A percentile compares a stretch with the other conserved stretches of the same genome.
Conservation (phyloP, 805 yeast species). For the Saturnispora zaruensis region DNA sequence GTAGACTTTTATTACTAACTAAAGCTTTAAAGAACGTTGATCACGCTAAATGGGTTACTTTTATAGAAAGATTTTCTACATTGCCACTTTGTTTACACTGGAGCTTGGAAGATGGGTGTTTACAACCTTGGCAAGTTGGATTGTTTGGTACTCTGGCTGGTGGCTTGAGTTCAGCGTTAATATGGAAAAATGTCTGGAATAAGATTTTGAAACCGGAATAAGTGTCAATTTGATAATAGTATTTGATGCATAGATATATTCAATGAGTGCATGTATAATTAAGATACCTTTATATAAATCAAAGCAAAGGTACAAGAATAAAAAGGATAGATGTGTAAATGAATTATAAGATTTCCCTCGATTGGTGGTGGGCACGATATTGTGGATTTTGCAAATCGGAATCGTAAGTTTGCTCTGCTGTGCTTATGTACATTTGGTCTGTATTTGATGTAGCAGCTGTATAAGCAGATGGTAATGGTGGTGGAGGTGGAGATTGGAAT, state of each 20-base stretch:
- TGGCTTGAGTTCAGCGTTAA: conserved; percentile 17
- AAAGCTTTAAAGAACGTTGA: conserved; percentile 7
- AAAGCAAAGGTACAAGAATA: background rate
- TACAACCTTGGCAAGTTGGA: conserved; percentile 27
- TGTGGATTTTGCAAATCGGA: background rate
- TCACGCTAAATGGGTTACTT: conserved; percentile 11
- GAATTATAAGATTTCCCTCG: conserved; percentile 3
- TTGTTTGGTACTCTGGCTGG: conserved; percentile 27
- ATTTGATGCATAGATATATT: too few relatives aligned
- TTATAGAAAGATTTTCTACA: conserved; percentile 27
- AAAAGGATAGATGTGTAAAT: background rate
- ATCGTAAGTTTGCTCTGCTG: background rate
- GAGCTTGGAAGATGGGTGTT: conserved; percentile 29
- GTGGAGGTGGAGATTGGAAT: background rate
- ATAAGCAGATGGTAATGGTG: background rate
- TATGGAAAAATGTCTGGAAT: conserved; percentile 17
- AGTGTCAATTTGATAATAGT: background rate
- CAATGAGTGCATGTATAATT: background rate
- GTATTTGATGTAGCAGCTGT: background rate
- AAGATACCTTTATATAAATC: background rate
- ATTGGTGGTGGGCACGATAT: background rate
- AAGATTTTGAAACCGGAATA: conserved; percentile 7
- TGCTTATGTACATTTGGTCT: background rate
- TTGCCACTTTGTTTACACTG: conserved; percentile 32
- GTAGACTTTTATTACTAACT: background rate